Base-by-base conservation (phyloP, 441 rosid genomes). In the Corymbia citriodora region DNA sequence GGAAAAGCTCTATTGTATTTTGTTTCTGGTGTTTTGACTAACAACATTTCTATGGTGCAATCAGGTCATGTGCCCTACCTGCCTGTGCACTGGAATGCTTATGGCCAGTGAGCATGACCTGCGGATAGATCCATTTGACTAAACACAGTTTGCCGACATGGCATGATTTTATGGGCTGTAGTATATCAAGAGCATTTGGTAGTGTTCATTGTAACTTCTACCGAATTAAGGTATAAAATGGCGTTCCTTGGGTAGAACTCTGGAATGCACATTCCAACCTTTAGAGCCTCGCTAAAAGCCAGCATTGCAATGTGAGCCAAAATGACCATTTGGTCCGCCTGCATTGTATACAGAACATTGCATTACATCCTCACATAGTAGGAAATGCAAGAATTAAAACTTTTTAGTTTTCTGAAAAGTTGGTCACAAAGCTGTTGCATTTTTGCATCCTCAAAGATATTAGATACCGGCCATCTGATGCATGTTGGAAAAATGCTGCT, bases 61-160 rank as follows among this genome's bases (percentile, higher is more conserved):
- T 90, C 49, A 96, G 98, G 98, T 96, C 86, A 96, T 96, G 98
- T 96, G 97, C 92, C 96, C 98, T 36, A 96, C 97, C 55, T 96
- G 98, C 93, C 93, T 96, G 74, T 96, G 98, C 93, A 96, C 98
- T 1, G 97, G 98, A 79, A 94, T 94, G 96, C 21, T 93, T 92
- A 96, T 95, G 98, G 98, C 97, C 79, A 95, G 97, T 25, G 98
- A 96, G 88, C 98, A 96, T 59, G 97, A 95, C 91, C 96, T 95
- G 0, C 95, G 97, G 52, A 93, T 95, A 74, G 96, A 96, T 88
- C 96, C 98, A 88, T 96, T 96, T 55, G 97, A 95, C 90, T 96
- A 89, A 89, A 88, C 31, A 68, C 52, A 23, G 85, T 79, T 79
- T 79, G 52, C 85, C 4, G 83, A 79, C 1, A 18, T 4, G 10